phyloP scores from a whole-genome alignment of 2,329 filamentous ascomycete genomes.

The Clarireedia paspali region DNA sequence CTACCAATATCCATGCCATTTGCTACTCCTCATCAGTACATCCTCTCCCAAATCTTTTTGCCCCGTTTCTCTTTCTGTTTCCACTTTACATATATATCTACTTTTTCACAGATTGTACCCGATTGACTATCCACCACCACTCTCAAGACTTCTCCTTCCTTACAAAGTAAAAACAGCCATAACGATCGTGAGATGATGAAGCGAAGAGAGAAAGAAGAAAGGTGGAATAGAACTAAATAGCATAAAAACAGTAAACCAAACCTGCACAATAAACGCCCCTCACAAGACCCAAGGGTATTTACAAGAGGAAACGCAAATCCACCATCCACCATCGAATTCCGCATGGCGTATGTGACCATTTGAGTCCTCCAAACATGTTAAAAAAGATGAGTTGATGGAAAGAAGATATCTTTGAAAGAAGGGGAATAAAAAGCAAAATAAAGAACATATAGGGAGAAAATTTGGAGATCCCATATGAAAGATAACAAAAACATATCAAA shows the following conservation, averaged over 20 bases:
- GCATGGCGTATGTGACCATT: neutral
- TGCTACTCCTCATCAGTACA: neutral
- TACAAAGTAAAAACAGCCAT: neutral
- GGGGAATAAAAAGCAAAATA: neutral
- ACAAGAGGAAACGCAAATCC: constrained; percentile 7
- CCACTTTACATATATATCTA: neutral
- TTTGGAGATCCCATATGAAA: too few relatives aligned
- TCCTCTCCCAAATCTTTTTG: neutral
- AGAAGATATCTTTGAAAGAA: neutral
- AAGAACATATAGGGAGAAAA: neutral
- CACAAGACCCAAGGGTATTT: constrained; percentile 8
- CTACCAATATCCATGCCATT: neutral
- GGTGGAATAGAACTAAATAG: neutral
- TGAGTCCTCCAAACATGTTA: neutral
- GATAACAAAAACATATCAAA: neutral
- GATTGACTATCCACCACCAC: too few relatives aligned
- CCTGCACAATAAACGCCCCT: neutral
- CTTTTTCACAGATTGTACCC: neutral
- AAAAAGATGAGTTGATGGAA: neutral
- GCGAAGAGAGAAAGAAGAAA: too few relatives aligned
- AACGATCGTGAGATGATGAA: too few relatives aligned
- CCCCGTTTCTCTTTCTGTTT: neutral
- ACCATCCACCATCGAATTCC: constrained; percentile 1
- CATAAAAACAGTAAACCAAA: neutral
- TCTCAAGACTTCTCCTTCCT: neutral